Conservation (phyloP, 345 rosid genomes). For the Syzygium aromaticum region DNA sequence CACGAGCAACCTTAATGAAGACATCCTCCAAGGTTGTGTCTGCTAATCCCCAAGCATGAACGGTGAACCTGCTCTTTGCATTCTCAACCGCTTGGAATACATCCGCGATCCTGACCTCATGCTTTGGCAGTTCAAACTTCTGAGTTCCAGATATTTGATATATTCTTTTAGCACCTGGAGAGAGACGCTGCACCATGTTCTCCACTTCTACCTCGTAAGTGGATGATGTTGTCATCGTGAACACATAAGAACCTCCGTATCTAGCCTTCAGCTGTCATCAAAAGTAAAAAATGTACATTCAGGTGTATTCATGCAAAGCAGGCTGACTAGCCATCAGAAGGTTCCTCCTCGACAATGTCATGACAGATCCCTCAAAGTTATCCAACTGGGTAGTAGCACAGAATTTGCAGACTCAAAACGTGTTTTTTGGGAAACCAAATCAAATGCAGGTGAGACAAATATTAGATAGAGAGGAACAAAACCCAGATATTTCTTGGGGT, state of each 20-base stretch:
- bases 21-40: constrained; percentile 97
- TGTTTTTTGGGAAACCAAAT: background rate
- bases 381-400: background rate
- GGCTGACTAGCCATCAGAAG: background rate
- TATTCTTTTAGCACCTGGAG: constrained; percentile 58
- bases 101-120: constrained; percentile 58
- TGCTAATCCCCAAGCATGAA: constrained; percentile 91
- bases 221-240: constrained; percentile 69
- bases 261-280: constrained; percentile 62
- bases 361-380: background rate
- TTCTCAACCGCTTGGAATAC: constrained; percentile 80
- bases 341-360: background rate
- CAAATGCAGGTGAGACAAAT: background rate
- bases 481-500: background rate
- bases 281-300: background rate
- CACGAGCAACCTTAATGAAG: constrained; percentile 84
- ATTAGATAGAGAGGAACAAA: background rate
- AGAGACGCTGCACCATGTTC: constrained; percentile 42
- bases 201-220: constrained; percentile 60
- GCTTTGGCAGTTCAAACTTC: constrained; percentile 89
- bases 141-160: constrained; percentile 89
- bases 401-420: background rate
- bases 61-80: constrained; percentile 66
- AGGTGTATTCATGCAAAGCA: background rate
- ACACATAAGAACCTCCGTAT: constrained; percentile 84